Conservation (phyloP, 148 eudicot species). For the Vaccinium myrtillus region DNA sequence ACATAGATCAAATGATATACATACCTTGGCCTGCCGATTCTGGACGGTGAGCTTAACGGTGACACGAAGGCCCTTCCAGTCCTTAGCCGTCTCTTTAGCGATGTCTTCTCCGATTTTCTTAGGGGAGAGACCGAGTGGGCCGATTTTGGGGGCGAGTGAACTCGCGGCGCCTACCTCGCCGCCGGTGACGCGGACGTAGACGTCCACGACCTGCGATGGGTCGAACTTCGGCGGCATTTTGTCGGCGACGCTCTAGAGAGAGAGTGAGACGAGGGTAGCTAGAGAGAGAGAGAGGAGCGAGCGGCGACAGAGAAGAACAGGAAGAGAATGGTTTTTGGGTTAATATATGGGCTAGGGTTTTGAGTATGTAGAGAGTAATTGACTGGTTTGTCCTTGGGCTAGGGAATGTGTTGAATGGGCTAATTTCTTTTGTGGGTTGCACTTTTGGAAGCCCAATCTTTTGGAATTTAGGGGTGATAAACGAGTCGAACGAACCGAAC, state of each 20-base stretch:
- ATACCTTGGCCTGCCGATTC: conserved; percentile 77
- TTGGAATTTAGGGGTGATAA: too few relatives aligned
- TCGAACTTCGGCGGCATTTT: conserved; percentile 78
- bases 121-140: conserved; percentile 69
- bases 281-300: not conserved
- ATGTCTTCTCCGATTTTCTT: conserved; percentile 83
- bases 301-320: not conserved
- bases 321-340: not conserved
- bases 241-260: not conserved
- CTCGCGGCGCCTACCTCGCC: conserved; percentile 76
- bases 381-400: conserved; percentile 6
- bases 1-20: not conserved
- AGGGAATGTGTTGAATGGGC: not conserved
- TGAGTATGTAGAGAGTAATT: not conserved
- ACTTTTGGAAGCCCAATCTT: too few relatives aligned
- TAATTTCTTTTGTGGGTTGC: not conserved
- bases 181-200: conserved; percentile 74
- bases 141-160: conserved; percentile 77
- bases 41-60: conserved; percentile 82
- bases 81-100: conserved; percentile 76
- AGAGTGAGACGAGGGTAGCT: not conserved
- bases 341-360: not conserved
- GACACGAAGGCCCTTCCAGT: conserved; percentile 82
- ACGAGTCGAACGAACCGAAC: too few relatives aligned
- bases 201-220: conserved; percentile 66